These are phyloP conservation scores for Paecilomyces dactylethromorphus DNA, from an alignment of 2,329 filamentous ascomycete species.

Conservation along the genomic window DNA sequence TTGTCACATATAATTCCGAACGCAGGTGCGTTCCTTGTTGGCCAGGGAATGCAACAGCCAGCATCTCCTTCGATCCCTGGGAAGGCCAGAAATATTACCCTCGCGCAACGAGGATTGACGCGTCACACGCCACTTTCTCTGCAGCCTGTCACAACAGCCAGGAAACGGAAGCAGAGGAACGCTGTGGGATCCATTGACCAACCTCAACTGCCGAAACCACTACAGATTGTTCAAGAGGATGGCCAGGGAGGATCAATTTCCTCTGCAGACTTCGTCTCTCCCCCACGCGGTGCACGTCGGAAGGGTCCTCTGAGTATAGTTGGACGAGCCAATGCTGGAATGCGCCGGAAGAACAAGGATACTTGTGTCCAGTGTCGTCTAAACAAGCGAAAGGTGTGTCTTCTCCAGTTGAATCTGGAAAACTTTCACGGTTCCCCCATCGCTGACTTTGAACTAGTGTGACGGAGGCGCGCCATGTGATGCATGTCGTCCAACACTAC, in stretches of 20 bases:
- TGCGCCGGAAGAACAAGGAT: slow-evolving; percentile 38
- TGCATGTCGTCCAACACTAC: slow-evolving; percentile 34
- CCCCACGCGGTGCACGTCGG: slow-evolving; percentile 35
- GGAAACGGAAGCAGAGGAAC: slow-evolving; percentile 30
- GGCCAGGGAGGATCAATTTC: slow-evolving; percentile 35
- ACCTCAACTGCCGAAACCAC: slow-evolving; percentile 19
- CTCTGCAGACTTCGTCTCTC: slow-evolving; percentile 35
- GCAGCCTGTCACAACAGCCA: background rate
- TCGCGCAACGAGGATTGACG: slow-evolving; percentile 3
- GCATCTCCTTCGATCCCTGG: slow-evolving; percentile 27
- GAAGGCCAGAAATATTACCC: slow-evolving; percentile 22
- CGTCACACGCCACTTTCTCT: background rate
- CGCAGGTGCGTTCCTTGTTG: slow-evolving; percentile 30
- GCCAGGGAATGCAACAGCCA: slow-evolving; percentile 22
- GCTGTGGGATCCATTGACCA: slow-evolving; percentile 21
- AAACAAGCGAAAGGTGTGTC: slow-evolving; percentile 37
- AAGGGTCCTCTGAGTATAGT: slow-evolving; percentile 35
- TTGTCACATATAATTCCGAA: slow-evolving; percentile 17
- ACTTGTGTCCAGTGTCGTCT: slow-evolving; percentile 39
- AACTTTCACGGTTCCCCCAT: background rate
- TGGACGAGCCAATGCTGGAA: slow-evolving; percentile 33
- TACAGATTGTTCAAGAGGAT: slow-evolving; percentile 40
- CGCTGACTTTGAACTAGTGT: slow-evolving; percentile 23
- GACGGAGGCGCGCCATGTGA: slow-evolving; percentile 36
- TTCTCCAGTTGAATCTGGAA: background rate